Conservation (phyloP, 2,329 filamentous ascomycete species). For the Aulographum hederae region DNA sequence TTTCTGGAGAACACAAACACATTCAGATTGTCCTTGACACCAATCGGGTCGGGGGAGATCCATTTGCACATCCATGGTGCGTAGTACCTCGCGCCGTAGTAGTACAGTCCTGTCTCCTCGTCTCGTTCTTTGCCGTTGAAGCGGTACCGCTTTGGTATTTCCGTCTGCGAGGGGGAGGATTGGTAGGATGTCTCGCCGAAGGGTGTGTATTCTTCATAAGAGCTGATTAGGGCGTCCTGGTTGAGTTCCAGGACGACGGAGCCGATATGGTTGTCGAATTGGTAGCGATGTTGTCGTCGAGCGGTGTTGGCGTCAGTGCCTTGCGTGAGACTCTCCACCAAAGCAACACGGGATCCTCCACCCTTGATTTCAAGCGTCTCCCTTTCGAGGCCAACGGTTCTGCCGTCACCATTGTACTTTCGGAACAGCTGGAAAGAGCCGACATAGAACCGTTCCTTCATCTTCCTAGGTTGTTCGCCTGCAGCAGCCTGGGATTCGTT, state of each 20-base stretch:
- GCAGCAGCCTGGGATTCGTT: too few relatives aligned
- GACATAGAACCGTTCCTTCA: constrained; percentile 4
- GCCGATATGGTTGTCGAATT: constrained; percentile 2
- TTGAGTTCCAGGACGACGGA: constrained; percentile 10
- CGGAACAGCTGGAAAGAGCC: constrained; percentile 6
- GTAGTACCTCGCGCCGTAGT: constrained; percentile 12
- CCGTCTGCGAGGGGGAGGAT: neutral
- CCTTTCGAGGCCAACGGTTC: neutral
- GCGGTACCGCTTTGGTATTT: constrained; percentile 8
- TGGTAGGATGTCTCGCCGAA: constrained; percentile 10
- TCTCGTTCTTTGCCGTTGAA: constrained; percentile 10
- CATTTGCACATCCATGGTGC: too few relatives aligned
- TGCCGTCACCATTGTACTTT: constrained; percentile 2
- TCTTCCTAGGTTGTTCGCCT: too few relatives aligned
- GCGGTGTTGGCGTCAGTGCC: too few relatives aligned
- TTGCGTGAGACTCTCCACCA: too few relatives aligned
- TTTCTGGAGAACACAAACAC: too few relatives aligned
- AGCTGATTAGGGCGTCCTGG: constrained; percentile 9
- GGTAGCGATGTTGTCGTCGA: too few relatives aligned
- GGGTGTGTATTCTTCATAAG: constrained; percentile 15
- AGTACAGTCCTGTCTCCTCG: constrained; percentile 12
- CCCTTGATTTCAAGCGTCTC: neutral
- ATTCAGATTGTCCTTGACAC: too few relatives aligned
- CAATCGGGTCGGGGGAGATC: too few relatives aligned
- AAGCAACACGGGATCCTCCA: too few relatives aligned